Conservation (phyloP, 352 stramenopile genomes). For the Pythium biforme region DNA sequence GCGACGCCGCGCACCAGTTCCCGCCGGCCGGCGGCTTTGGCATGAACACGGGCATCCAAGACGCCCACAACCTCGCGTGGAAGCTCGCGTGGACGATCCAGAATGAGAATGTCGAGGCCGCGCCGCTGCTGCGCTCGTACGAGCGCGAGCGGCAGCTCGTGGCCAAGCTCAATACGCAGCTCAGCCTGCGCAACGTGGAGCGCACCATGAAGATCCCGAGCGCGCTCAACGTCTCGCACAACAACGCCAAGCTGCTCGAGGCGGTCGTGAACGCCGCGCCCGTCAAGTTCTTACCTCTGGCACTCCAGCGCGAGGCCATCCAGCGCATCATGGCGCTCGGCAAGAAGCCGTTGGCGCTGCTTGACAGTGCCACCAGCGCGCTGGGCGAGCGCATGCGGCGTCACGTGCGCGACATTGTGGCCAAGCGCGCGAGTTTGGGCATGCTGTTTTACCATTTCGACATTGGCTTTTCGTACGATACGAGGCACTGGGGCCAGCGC, state of each 20-base stretch:
- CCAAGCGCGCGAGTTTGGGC: constrained; percentile 47
- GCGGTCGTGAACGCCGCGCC: constrained; percentile 61
- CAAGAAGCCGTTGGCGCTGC: constrained; percentile 58
- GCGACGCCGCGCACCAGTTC: constrained; percentile 92
- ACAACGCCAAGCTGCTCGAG: constrained; percentile 62
- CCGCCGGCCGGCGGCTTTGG: constrained; percentile 91
- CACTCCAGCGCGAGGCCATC: constrained; percentile 58
- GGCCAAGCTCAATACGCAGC: constrained; percentile 74
- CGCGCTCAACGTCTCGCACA: constrained; percentile 80
- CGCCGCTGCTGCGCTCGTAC: constrained; percentile 71
- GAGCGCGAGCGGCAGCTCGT: constrained; percentile 72
- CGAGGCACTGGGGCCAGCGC: constrained; percentile 35
- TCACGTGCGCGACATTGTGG: constrained; percentile 62
- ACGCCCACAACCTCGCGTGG: constrained; percentile 92
- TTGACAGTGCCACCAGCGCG: constrained; percentile 43
- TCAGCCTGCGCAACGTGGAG: constrained; percentile 84
- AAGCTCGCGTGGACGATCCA: constrained; percentile 80
- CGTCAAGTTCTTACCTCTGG: constrained; percentile 54
- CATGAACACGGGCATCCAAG: constrained; percentile 93
- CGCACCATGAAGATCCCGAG: constrained; percentile 83
- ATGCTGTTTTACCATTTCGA: constrained; percentile 90
- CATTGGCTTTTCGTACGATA: constrained; percentile 77
- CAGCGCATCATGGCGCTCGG: constrained; percentile 66
- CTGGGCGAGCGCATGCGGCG: constrained; percentile 58
- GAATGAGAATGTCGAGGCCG: constrained; percentile 19